Conservation (phyloP, 768 basidiomycete species). For the Pleurotus platypus region DNA sequence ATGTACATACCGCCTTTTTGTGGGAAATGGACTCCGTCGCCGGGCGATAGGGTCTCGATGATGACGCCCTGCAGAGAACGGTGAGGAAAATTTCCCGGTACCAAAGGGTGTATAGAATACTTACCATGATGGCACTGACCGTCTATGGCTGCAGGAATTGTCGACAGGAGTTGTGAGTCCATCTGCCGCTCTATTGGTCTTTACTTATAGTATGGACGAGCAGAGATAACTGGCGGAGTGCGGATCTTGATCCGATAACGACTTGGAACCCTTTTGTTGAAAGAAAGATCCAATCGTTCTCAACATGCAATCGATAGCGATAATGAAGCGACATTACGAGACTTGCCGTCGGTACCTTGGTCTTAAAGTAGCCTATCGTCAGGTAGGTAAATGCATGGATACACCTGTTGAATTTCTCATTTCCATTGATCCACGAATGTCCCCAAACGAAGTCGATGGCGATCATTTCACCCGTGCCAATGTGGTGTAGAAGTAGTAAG, state of each 20-base stretch:
- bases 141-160: constrained; percentile 23
- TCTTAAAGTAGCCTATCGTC: not conserved
- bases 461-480: not conserved
- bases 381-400: not conserved
- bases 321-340: constrained; percentile 6
- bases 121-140: constrained; percentile 27
- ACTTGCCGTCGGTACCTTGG: not conserved
- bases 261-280: constrained; percentile 3
- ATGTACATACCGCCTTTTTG: constrained; percentile 60
- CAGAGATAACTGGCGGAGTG: constrained; percentile 43
- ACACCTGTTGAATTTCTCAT: not conserved
- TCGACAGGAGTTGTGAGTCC: constrained; percentile 25
- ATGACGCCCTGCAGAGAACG: constrained; percentile 57
- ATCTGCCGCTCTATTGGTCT: constrained; percentile 3
- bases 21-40: constrained; percentile 65
- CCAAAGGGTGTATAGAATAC: constrained; percentile 18
- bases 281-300: constrained; percentile 2
- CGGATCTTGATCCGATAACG: constrained; percentile 73
- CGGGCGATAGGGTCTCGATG: constrained; percentile 52
- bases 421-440: not conserved
- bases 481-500: not conserved
- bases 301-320: constrained; percentile 8
- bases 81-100: constrained; percentile 11
- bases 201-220: constrained; percentile 18
- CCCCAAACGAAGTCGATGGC: not conserved